phyloP scores from a whole-genome alignment of 1,139 yeast genomes.

The Zygoascus meyerae region DNA sequence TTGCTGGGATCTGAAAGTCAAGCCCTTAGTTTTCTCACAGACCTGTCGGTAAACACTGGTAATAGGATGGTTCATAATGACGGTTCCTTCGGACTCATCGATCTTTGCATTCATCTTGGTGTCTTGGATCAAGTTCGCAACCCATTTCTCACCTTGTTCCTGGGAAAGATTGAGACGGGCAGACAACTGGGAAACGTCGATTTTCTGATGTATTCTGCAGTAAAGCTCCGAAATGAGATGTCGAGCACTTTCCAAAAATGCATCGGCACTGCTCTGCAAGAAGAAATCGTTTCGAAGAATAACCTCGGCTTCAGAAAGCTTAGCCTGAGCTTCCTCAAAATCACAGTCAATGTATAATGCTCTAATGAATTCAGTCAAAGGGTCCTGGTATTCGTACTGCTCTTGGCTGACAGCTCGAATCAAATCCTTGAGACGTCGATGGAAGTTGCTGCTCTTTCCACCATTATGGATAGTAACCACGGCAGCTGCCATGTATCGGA shows the following conservation, averaged over 20 bases:
- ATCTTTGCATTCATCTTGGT: constrained; percentile 47
- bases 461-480: constrained; percentile 40
- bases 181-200: constrained; percentile 41
- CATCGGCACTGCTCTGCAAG: constrained; percentile 39
- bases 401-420: constrained; percentile 53
- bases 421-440: constrained; percentile 51
- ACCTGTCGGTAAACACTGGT: constrained; percentile 50
- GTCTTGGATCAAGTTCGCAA: constrained; percentile 44
- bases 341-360: constrained; percentile 52
- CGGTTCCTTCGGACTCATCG: constrained; percentile 44
- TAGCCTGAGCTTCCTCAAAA: constrained; percentile 45
- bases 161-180: constrained; percentile 39
- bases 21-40: constrained; percentile 54
- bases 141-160: constrained; percentile 48
- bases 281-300: constrained; percentile 51
- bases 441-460: constrained; percentile 36
- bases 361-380: constrained; percentile 50
- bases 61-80: constrained; percentile 43
- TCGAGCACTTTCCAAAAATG: constrained; percentile 44
- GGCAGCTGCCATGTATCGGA: constrained; percentile 55
- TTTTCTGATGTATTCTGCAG: constrained; percentile 48
- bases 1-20: constrained; percentile 52
- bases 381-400: constrained; percentile 55
- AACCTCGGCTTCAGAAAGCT: constrained; percentile 43
- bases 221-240: constrained; percentile 48